Conservation (phyloP, 2,329 filamentous ascomycete genomes). For the Fusarium nematophilum region DNA sequence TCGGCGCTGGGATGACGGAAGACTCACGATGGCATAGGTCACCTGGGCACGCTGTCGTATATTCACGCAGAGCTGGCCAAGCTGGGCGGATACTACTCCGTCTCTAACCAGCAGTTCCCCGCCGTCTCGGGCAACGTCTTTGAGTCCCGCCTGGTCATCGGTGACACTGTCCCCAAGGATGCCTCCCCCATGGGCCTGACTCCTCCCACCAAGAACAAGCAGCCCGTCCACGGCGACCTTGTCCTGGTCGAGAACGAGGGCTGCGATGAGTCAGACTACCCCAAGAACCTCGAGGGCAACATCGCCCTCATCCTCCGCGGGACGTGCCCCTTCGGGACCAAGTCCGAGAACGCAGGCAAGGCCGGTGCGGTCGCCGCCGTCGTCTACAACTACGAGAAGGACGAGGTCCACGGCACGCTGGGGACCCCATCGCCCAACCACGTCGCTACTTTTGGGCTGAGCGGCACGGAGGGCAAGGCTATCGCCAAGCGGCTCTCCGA, state of each 20-base stretch:
- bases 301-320: conserved; percentile 80
- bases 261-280: conserved; percentile 73
- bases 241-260: conserved; percentile 72
- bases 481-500: conserved; percentile 65
- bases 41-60: conserved; percentile 72
- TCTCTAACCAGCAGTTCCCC: conserved; percentile 72
- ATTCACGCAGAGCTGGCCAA: conserved; percentile 65
- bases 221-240: conserved; percentile 69
- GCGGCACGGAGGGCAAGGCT: conserved; percentile 66
- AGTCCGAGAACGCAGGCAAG: conserved; percentile 74
- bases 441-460: conserved; percentile 76
- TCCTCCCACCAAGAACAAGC: conserved; percentile 69
- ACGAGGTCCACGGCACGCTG: conserved; percentile 74
- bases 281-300: conserved; percentile 66
- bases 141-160: conserved; percentile 68
- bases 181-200: conserved; percentile 72
- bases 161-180: conserved; percentile 60
- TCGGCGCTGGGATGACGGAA: neutral
- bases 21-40: conserved; percentile 57
- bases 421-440: conserved; percentile 69
- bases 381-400: conserved; percentile 78
- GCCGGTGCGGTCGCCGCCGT: conserved; percentile 78
- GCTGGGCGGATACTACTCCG: conserved; percentile 70
- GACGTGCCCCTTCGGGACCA: conserved; percentile 76
- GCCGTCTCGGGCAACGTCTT: conserved; percentile 70